Evolutionary conservation across 1,284 basidiomycete species (phyloP).

Genomic region (Leucoagaricus sp.): DNA sequence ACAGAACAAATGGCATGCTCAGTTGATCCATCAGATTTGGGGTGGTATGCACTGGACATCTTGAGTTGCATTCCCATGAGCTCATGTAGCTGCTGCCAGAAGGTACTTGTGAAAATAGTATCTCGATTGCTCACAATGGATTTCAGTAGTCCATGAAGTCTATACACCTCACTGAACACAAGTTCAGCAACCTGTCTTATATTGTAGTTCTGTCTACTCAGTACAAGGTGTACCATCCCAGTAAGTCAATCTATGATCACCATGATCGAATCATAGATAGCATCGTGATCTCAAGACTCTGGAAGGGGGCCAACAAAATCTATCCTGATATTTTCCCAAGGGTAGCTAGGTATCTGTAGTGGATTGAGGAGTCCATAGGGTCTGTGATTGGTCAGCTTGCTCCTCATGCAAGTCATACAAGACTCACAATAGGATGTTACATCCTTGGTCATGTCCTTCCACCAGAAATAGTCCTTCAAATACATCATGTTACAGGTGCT

Average conservation of each 20-base stretch:
- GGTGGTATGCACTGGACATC: too few relatives aligned
- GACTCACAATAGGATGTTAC: too few relatives aligned
- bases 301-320: slow-evolving; percentile 45
- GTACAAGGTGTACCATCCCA: too few relatives aligned
- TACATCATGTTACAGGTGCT: too few relatives aligned
- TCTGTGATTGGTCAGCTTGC: too few relatives aligned
- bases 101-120: slow-evolving; percentile 37
- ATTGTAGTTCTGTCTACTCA: too few relatives aligned
- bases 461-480: slow-evolving; percentile 33
- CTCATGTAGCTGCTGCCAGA: slow-evolving; percentile 37
- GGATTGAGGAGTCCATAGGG: slow-evolving; percentile 34
- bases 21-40: slow-evolving; percentile 42
- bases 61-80: slow-evolving; percentile 35
- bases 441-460: slow-evolving; percentile 30
- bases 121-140: slow-evolving; percentile 43
- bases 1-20: slow-evolving; percentile 38
- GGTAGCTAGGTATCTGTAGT: slow-evolving; percentile 26
- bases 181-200: too few relatives aligned
- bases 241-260: too few relatives aligned
- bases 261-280: slow-evolving; percentile 34
- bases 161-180: slow-evolving; percentile 36
- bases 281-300: slow-evolving; percentile 26
- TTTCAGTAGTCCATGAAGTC: slow-evolving; percentile 37
- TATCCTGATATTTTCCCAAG: slow-evolving; percentile 38
- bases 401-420: too few relatives aligned